Evolutionary conservation across 768 basidiomycete genomes (phyloP), one percentile per base, ranked within the genome.

Genomic region (Hortiboletus campestris): DNA sequence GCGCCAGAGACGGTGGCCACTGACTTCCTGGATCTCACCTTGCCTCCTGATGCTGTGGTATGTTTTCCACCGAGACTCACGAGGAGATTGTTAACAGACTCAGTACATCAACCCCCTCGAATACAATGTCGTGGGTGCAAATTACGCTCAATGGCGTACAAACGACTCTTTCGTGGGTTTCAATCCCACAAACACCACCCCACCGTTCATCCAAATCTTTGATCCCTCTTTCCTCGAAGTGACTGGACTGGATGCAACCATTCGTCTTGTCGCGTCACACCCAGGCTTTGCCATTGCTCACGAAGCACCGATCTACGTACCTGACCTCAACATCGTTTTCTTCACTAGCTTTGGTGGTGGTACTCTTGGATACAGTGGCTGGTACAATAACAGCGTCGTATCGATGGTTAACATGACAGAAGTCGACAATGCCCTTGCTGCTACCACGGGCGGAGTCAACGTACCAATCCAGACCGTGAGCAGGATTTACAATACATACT

Each of bases 291-390:
- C 85, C 1, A 83, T 91, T 59, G 88, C 89, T 13, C 89, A 92
- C 62, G 91, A 92, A 71, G 91, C 87, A 3, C 88, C 87, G 0
- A 75, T 91, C 1, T 90, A 84, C 68, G 75, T 82, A 22, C 72
- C 83, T 3, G 76, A 74, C 34, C 85, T 84, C 22, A 80, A 91
- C 61, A 81, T 86, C 54, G 75, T 94, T 4, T 86, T 84, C 72
- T 92, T 92, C 62, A 78, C 81, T 4, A 86, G 85, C 69, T 88
- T 83, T 55, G 83, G 80, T 56, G 88, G 89, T 6, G 87, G 87
- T 2, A 53, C 80, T 34, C 75, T 86, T 2, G 86, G 87, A 8
- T 78, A 80, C 63, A 89, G 81, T 50, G 85, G 84, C 58, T 67
- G 85, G 49, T 69, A 86, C 57, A 79, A 84, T 54, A 88, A 86